Evolutionary conservation across 1,284 basidiomycete genomes (phyloP), one percentile per base, ranked within the genome.

Genomic region (Athelia sp.): DNA sequence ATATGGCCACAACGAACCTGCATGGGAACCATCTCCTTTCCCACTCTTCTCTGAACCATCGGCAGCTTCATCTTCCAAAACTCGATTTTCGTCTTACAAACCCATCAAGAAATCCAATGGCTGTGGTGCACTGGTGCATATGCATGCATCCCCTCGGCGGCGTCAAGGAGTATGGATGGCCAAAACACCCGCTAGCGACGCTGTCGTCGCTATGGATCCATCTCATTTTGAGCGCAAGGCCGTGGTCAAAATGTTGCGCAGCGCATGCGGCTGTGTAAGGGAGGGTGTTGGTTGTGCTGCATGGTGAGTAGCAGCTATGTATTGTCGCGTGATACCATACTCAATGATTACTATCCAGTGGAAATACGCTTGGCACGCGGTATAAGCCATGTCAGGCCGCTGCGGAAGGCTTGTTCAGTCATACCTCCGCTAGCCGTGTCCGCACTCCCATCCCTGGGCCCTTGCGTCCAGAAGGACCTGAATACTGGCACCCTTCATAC

Each of bases 231-330:
- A 78, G 50, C 64, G 69, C 35, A 59, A 67, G 14, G 66, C 72
- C 10, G 67, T 74, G 8, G 71, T 72, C 32, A 74, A 72, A 60
- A 74, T 78, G 62, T 66, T 76, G 52, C 69, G 68, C 55, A 81
- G 73, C 54, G 65, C 76, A 2, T 86, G 82, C 54, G 81, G 82
- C 18, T 85, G 84, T 57, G 62, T 82, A 38, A 71, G 78, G 44
- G 81, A 84, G 61, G 81, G 80, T 3, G 69, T 86, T 11, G 83
- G 79, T 21, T 86, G 83, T 62, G 70, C 77, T 2, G 71, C 74
- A 40, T 86, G 82, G 81, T 79, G 52, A 58, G 77, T 17, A 46
- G n/a, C 13, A 26, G 18, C 13, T 49, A 52, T 52, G 3, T 10
- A 32, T 48, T 49, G 49, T 36, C 48, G n/a, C 4, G 36, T 45